A percentile compares a stretch with the other conserved stretches of the same genome.
phyloP scores from a whole-genome alignment of 164 flowering plant species.

The Sedum album region DNA sequence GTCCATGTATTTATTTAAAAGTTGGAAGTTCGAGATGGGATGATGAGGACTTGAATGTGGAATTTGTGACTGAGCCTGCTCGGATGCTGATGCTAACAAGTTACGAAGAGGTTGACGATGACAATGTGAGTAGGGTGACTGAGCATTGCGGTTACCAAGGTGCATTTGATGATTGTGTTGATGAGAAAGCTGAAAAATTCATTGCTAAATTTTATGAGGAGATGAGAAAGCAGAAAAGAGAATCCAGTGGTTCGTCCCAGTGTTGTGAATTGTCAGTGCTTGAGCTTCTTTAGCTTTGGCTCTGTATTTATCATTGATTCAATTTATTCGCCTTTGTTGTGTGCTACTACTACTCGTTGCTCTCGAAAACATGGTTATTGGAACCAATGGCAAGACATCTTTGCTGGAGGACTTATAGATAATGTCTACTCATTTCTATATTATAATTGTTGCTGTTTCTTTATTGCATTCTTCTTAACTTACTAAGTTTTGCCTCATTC shows the following conservation, averaged over 20 bases:
- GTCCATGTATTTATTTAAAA: constrained; percentile 17
- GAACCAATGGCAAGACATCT: too few species aligned
- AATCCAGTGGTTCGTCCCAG: constrained; percentile 12
- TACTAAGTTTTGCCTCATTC: too few species aligned
- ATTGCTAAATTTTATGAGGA: constrained; percentile 51
- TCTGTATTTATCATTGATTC: too few species aligned
- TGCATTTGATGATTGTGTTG: constrained; percentile 42
- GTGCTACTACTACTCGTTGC: too few species aligned
- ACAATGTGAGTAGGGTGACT: background rate
- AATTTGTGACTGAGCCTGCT: constrained; percentile 9
- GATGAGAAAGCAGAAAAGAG: constrained; percentile 45
- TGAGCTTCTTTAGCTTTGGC: background rate
- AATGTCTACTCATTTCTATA: too few species aligned
- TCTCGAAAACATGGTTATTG: too few species aligned
- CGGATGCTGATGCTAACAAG: constrained; percentile 13
- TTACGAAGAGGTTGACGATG: background rate
- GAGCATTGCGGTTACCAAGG: constrained; percentile 1
- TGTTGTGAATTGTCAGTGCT: background rate
- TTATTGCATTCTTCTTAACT: too few species aligned
- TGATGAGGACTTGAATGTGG: constrained; percentile 10
- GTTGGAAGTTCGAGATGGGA: constrained; percentile 17
- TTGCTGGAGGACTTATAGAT: too few species aligned
- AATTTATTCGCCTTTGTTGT: too few species aligned
- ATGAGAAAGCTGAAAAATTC: constrained; percentile 61
- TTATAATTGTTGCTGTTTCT: too few species aligned